Evolutionary conservation across 768 basidiomycete genomes (phyloP), one percentile per base, ranked within the genome.

Genomic region (Leccinum incarnatum): DNA sequence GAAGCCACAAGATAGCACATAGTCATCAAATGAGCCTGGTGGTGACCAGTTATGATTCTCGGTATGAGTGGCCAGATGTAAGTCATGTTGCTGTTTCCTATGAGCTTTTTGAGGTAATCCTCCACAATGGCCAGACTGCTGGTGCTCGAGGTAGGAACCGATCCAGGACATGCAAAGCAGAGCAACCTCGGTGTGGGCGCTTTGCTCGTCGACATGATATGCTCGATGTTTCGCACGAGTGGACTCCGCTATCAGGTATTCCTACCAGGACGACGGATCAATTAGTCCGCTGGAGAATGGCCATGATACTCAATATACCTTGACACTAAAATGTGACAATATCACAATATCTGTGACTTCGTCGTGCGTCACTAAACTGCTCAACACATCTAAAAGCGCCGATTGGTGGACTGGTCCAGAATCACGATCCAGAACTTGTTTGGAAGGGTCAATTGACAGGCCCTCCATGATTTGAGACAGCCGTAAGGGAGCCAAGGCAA

Each of bases 381-480:
- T 17, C 4, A 47, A 14, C 12, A 47, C 46, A 3, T 47, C 46
- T 3, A 47, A 3, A 2, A 47, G 21, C 5, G 21, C 21, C 11
- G 19, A 8, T 21, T 11, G 10, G 12, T 47, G 46, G 10, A 47
- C 5, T 1, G 63, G 63, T 7, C 32, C 19, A 15, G 4, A 51
- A 1, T 29, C 30, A 21, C 1, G 32, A 23, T 65, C 46, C 7
- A 65, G 4, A 1, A 25, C 12, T 50, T 12, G 63, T 11, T 19
- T 54, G 1, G 1, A 17, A 17, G 30, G 34, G 19, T 65, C 52
- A 3, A 65, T 34, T 0, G 59, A 50, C 3, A 65, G 56, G 17
- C 19, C 36, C 11, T 65, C 64, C 2, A 62, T 47, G 5, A 65
- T 34, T 12, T 62, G 47, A 14, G 46, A 56, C n/a, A 65, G 19